Evolutionary conservation across 768 basidiomycete genomes (phyloP).

Genomic region (Collybia mongolica): DNA sequence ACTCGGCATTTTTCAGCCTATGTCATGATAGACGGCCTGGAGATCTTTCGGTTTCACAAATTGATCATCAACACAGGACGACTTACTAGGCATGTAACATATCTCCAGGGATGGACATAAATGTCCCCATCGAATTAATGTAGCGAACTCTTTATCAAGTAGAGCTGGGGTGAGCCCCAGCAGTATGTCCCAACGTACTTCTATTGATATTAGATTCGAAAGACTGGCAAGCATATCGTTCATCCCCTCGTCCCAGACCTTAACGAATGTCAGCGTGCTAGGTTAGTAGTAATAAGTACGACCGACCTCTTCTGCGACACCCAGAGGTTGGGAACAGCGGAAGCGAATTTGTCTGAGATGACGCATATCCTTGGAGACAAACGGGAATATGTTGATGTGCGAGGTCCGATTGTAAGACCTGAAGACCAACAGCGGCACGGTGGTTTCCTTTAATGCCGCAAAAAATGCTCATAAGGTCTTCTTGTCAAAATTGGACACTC

Average conservation of each 20-base stretch:
- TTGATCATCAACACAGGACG: too few relatives aligned
- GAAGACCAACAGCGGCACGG: not conserved
- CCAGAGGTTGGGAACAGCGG: not conserved
- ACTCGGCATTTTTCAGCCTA: too few relatives aligned
- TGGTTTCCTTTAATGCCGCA: not conserved
- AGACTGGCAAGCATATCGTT: not conserved
- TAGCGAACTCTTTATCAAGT: not conserved
- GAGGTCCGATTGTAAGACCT: not conserved
- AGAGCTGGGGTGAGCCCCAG: not conserved
- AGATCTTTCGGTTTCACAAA: too few relatives aligned
- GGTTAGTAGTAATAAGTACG: not conserved
- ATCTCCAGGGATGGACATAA: not conserved
- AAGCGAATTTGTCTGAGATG: not conserved
- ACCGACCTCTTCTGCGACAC: not conserved
- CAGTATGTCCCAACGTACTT: not conserved
- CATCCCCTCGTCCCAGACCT: not conserved
- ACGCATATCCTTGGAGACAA: not conserved
- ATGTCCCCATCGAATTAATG: not conserved
- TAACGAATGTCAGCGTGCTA: not conserved
- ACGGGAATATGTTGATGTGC: not conserved
- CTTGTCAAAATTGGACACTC: not conserved
- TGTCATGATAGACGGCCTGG: too few relatives aligned
- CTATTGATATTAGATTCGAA: not conserved
- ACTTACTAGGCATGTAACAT: not conserved
- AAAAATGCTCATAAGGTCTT: not conserved